Evolutionary conservation across 1,284 basidiomycete genomes (phyloP).

Genomic region (Ceratobasidium sp.): DNA sequence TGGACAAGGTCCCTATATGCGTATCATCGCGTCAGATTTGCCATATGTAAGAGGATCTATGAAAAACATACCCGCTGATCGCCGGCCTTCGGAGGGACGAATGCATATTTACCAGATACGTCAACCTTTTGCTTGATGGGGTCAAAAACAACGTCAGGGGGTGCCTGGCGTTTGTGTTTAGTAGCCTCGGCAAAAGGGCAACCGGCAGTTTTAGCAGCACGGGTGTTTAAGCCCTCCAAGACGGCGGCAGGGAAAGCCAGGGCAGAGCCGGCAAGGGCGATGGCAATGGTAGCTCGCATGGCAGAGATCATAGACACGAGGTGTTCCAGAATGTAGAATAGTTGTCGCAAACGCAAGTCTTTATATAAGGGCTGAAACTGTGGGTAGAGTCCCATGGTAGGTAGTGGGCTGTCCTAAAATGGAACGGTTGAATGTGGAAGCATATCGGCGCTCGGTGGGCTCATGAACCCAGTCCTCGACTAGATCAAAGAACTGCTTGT

Average conservation of each 20-base stretch:
- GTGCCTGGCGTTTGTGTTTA: constrained; percentile 21
- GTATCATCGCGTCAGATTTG: background rate
- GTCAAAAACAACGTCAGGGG: constrained; percentile 4
- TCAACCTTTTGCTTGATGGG: constrained; percentile 31
- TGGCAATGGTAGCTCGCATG: constrained; percentile 14
- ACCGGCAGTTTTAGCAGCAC: background rate
- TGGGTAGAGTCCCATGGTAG: background rate
- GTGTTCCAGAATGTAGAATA: background rate
- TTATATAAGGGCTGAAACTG: too few species aligned
- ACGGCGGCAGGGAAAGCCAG: constrained; percentile 25
- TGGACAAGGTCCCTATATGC: constrained; percentile 17
- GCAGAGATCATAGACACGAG: background rate
- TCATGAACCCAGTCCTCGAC: background rate
- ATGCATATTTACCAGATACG: constrained; percentile 21
- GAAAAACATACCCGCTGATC: constrained; percentile 29
- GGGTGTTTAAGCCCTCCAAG: background rate
- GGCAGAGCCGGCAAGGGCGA: constrained; percentile 8
- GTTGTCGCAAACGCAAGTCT: background rate
- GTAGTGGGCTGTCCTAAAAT: background rate
- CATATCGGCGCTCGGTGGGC: background rate
- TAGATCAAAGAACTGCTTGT: background rate
- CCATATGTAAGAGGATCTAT: background rate
- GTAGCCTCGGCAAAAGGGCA: constrained; percentile 27
- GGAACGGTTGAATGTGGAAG: background rate
- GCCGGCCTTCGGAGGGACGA: constrained; percentile 18